Conservation (phyloP, 164 flowering plant genomes). For the Litsea cubeba region DNA sequence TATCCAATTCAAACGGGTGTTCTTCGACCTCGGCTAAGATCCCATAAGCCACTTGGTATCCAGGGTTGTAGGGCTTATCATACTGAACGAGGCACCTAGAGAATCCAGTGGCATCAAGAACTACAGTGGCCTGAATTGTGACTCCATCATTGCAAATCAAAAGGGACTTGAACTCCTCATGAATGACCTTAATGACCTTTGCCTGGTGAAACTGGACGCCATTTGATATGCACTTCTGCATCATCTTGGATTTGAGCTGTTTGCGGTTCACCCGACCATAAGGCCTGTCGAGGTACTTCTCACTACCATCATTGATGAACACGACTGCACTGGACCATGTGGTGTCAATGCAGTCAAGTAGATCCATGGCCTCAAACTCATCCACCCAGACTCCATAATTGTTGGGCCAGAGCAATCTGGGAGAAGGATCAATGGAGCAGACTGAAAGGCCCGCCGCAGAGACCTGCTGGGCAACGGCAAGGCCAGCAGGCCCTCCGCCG, state of each 20-base stretch:
- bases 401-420: conserved; percentile 83
- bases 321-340: conserved; percentile 92
- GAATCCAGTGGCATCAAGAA: conserved; percentile 93
- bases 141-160: conserved; percentile 81
- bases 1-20: conserved; percentile 84
- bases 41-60: conserved; percentile 94
- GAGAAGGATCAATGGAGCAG: conserved; percentile 81
- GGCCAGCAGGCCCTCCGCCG: conserved; percentile 96
- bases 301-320: conserved; percentile 43
- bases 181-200: conserved; percentile 72
- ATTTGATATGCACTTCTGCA: conserved; percentile 74
- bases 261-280: conserved; percentile 85
- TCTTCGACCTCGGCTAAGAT: conserved; percentile 87
- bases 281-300: conserved; percentile 64
- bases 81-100: conserved; percentile 79
- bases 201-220: conserved; percentile 93
- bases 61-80: conserved; percentile 89
- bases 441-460: conserved; percentile 87
- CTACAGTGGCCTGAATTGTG: conserved; percentile 70
- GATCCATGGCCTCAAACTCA: conserved; percentile 91
- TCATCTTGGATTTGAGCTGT: conserved; percentile 82
- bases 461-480: conserved; percentile 88
- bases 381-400: conserved; percentile 98
- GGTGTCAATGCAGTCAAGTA: conserved; percentile 89
- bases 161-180: conserved; percentile 68